These are phyloP conservation scores for Kitagawia praeruptora DNA, from an alignment of 129 eudicot genomes.

Conservation along the genomic window DNA sequence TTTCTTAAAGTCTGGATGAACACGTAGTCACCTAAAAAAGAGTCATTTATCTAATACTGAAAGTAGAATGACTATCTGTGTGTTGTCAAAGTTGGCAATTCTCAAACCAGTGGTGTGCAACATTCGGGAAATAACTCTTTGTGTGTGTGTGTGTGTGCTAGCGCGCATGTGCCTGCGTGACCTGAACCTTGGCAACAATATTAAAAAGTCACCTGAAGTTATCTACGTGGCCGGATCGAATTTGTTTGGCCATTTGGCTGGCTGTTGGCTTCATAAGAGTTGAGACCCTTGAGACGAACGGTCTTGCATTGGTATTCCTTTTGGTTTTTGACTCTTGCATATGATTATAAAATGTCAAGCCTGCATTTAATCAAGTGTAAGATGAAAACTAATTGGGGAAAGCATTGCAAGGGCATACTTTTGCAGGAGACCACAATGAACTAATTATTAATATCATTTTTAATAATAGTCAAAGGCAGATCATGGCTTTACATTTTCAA, in stretches of 20 bases:
- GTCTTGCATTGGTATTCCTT: slow-evolving; percentile 38
- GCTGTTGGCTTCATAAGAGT: slow-evolving; percentile 98
- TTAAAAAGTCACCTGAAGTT: slow-evolving; percentile 39
- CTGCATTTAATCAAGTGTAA: slow-evolving; percentile 20
- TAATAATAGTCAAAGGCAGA: too few relatives aligned
- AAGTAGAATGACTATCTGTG: background rate
- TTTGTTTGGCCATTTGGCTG: slow-evolving; percentile 93
- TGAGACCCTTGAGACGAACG: slow-evolving; percentile 54
- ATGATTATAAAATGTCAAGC: slow-evolving; percentile 42
- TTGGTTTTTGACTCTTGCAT: slow-evolving; percentile 32
- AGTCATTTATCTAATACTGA: background rate
- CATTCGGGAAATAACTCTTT: background rate
- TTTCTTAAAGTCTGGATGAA: background rate
- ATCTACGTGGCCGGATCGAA: slow-evolving; percentile 36
- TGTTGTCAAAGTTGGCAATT: background rate
- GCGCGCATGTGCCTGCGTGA: background rate
- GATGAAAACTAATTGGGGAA: background rate
- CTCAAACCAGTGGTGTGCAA: background rate
- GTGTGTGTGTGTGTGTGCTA: background rate
- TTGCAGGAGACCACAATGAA: slow-evolving; percentile 18
- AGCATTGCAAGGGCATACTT: background rate
- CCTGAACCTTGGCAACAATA: background rate
- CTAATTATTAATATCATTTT: slow-evolving; percentile 16
- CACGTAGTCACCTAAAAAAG: background rate
- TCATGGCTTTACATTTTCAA: too few relatives aligned